Conservation (phyloP, 2,329 filamentous ascomycete species). For the Phaeoacremonium minimum region DNA sequence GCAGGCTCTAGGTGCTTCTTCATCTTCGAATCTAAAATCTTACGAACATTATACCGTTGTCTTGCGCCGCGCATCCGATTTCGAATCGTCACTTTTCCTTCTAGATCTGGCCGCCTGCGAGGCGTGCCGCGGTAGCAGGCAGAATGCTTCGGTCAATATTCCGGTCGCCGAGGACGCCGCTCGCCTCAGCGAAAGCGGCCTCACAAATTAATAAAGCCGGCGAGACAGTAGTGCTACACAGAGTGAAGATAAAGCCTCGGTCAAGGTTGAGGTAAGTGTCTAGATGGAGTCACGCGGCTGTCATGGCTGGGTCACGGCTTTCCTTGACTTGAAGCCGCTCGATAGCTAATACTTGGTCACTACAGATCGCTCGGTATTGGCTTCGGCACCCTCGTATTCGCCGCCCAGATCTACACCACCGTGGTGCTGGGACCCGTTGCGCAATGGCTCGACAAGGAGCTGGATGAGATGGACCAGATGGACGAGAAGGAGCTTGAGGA, state of each 20-base stretch:
- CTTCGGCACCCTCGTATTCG: constrained; percentile 25
- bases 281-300: too few relatives aligned
- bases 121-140: constrained; percentile 10
- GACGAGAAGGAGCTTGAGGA: constrained; percentile 34
- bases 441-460: constrained; percentile 33
- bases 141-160: constrained; percentile 11
- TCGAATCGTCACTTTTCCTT: too few relatives aligned
- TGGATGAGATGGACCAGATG: constrained; percentile 34
- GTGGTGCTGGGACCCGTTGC: constrained; percentile 42
- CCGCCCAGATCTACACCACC: constrained; percentile 37
- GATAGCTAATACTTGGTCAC: too few relatives aligned
- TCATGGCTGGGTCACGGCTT: neutral
- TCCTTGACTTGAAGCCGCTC: too few relatives aligned
- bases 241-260: constrained; percentile 9
- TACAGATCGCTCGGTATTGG: constrained; percentile 4
- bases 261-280: neutral
- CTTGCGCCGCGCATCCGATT: too few relatives aligned
- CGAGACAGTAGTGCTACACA: constrained; percentile 11
- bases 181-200: constrained; percentile 3
- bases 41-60: too few relatives aligned
- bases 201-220: constrained; percentile 3
- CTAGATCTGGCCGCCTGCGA: constrained; percentile 10
- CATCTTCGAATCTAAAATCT: too few relatives aligned
- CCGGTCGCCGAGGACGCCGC: constrained; percentile 6
- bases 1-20: too few relatives aligned